Evolutionary conservation across 2,329 filamentous ascomycete species (phyloP).

Genomic region (Elsinoe arachidis): DNA sequence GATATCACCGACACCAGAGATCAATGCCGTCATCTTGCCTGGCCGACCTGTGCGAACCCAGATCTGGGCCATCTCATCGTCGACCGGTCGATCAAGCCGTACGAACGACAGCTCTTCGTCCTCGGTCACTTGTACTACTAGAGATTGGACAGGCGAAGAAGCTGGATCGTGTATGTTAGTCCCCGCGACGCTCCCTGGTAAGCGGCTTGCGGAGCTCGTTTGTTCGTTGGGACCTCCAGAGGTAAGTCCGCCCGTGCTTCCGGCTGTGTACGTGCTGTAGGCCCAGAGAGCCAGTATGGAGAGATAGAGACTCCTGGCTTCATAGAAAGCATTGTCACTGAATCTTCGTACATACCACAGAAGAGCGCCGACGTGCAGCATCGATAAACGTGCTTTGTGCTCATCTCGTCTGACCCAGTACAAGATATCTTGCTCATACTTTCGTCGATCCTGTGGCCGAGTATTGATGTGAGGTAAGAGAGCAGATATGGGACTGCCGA

Average conservation of each 20-base stretch:
- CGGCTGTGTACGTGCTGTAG: background rate
- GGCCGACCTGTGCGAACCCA: background rate
- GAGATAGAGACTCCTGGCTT: background rate
- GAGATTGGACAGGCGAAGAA: background rate
- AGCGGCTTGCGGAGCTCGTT: background rate
- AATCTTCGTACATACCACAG: background rate
- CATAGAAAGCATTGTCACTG: background rate
- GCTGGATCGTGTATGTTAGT: background rate
- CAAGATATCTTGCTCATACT: background rate
- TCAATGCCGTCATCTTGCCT: background rate
- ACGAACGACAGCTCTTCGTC: background rate
- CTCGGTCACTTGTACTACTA: background rate
- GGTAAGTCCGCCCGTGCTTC: too few relatives aligned
- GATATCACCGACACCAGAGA: background rate
- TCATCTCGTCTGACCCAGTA: background rate
- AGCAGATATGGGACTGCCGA: background rate
- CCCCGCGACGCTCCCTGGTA: background rate
- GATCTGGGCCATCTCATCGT: background rate
- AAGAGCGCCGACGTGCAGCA: background rate
- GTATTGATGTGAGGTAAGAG: background rate
- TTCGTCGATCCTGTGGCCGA: background rate
- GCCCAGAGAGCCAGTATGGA: background rate
- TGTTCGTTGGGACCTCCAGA: too few relatives aligned
- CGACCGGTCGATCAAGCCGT: background rate
- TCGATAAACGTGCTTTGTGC: background rate